A percentile compares a stretch with the other conserved stretches of the same genome.
Evolutionary conservation across 768 basidiomycete genomes (phyloP).

Genomic region (Tylopilus vinaceipallidus): DNA sequence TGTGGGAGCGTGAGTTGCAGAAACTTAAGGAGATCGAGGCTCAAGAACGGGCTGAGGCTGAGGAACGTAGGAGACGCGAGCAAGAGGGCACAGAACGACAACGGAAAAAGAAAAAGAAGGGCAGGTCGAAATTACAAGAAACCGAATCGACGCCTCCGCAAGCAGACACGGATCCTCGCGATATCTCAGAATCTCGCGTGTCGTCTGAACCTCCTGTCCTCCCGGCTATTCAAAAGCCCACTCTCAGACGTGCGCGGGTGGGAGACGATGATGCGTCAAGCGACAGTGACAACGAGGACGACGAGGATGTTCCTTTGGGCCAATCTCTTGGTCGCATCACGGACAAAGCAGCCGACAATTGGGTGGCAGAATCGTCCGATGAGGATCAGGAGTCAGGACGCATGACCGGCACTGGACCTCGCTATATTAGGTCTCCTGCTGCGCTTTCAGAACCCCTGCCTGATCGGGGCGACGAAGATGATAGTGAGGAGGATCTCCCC

Average conservation of each 20-base stretch:
- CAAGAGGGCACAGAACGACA: slow-evolving; percentile 42
- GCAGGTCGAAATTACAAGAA: slow-evolving; percentile 46
- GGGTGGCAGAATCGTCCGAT: slow-evolving; percentile 64
- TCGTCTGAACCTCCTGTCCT: slow-evolving; percentile 30
- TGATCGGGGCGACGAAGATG: slow-evolving; percentile 35
- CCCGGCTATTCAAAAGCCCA: slow-evolving; percentile 36
- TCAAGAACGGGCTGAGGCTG: slow-evolving; percentile 56
- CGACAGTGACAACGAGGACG: slow-evolving; percentile 52
- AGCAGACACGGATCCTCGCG: slow-evolving; percentile 36
- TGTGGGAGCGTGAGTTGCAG: slow-evolving; percentile 87
- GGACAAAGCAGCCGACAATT: slow-evolving; percentile 30
- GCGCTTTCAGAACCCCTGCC: neutral
- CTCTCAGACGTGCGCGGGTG: slow-evolving; percentile 29
- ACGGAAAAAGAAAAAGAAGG: slow-evolving; percentile 42
- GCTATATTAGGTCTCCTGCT: slow-evolving; percentile 32
- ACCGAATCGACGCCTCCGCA: slow-evolving; percentile 31
- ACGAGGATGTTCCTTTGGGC: slow-evolving; percentile 23
- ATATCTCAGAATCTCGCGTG: slow-evolving; percentile 16
- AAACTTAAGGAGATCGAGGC: slow-evolving; percentile 80
- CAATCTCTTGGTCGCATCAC: slow-evolving; percentile 13
- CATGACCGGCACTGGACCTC: slow-evolving; percentile 56
- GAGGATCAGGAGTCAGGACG: slow-evolving; percentile 53
- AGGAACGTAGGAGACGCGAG: slow-evolving; percentile 45
- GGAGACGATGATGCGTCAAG: slow-evolving; percentile 43
- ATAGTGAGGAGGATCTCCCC: slow-evolving; percentile 82